Conservation (phyloP, 1,139 yeast species). For the Hansenula lynferdii region DNA sequence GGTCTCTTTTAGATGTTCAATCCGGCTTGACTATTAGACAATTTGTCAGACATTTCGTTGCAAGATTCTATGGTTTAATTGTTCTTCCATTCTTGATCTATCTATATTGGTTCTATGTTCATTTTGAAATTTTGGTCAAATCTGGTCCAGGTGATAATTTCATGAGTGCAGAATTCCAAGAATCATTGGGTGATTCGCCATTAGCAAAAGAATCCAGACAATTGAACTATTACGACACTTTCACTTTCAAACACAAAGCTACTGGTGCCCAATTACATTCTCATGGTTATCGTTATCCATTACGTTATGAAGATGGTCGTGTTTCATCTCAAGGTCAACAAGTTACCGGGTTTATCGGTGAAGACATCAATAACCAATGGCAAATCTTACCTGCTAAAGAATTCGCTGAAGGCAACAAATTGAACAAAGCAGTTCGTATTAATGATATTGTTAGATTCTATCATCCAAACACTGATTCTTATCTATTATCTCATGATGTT, state of each 20-base stretch:
- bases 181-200: constrained; percentile 79
- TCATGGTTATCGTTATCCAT: constrained; percentile 68
- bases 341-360: constrained; percentile 65
- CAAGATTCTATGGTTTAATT: constrained; percentile 70
- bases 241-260: constrained; percentile 74
- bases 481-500: constrained; percentile 86
- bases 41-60: constrained; percentile 65
- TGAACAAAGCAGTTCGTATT: constrained; percentile 45
- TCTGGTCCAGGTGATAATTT: constrained; percentile 97
- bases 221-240: constrained; percentile 68
- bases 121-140: constrained; percentile 70
- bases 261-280: constrained; percentile 81
- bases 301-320: constrained; percentile 95
- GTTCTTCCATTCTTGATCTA: constrained; percentile 79
- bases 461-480: constrained; percentile 79
- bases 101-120: constrained; percentile 91
- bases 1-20: constrained; percentile 74
- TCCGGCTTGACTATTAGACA: constrained; percentile 60
- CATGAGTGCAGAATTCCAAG: constrained; percentile 93
- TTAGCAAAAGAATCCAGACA: constrained; percentile 66
- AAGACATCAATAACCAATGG: constrained; percentile 80
- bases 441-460: constrained; percentile 73
- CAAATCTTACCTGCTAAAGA: constrained; percentile 67
- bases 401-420: constrained; percentile 31
- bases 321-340: constrained; percentile 94